Conservation (phyloP, 768 basidiomycete genomes). For the Mycena floridula region DNA sequence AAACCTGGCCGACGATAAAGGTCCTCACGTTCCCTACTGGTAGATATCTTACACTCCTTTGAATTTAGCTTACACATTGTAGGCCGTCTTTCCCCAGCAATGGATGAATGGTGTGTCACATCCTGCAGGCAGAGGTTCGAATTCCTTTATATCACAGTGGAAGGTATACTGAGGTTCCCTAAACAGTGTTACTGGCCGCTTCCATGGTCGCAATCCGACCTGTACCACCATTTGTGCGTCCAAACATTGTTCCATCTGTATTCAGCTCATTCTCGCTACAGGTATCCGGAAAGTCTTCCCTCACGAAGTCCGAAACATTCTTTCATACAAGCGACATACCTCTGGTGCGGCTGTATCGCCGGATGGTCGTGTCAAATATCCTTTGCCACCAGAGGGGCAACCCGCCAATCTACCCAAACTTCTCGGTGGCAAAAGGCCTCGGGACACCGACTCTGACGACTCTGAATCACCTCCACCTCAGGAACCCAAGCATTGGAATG, state of each 20-base stretch:
- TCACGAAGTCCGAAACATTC: conserved; percentile 53
- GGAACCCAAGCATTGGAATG: conserved; percentile 54
- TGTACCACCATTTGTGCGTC: conserved; percentile 51
- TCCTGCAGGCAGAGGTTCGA: conserved; percentile 61
- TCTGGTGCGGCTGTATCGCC: conserved; percentile 27
- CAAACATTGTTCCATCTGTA: too few species aligned
- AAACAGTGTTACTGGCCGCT: conserved; percentile 45
- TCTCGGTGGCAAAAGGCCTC: conserved; percentile 34
- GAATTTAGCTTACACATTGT: conserved; percentile 1
- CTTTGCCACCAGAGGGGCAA: conserved; percentile 66
- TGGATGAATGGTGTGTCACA: conserved; percentile 61
- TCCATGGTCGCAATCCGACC: conserved; percentile 41
- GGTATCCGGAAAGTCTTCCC: conserved; percentile 62
- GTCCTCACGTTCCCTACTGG: conserved; percentile 48
- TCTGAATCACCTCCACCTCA: conserved; percentile 2
- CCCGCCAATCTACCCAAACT: conserved; percentile 36
- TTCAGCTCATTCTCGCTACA: too few species aligned
- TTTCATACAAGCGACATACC: conserved; percentile 37
- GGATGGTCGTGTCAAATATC: conserved; percentile 48
- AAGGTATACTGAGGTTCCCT: too few species aligned
- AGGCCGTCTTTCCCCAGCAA: conserved; percentile 54
- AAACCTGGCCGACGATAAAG: conserved; percentile 49
- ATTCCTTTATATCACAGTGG: too few species aligned
- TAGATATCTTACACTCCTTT: conserved; percentile 13
- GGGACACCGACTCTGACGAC: conserved; percentile 22